A percentile compares a stretch with the other conserved stretches of the same genome.
phyloP scores from a whole-genome alignment of 768 basidiomycete species.

The Mycena chlorophos region DNA sequence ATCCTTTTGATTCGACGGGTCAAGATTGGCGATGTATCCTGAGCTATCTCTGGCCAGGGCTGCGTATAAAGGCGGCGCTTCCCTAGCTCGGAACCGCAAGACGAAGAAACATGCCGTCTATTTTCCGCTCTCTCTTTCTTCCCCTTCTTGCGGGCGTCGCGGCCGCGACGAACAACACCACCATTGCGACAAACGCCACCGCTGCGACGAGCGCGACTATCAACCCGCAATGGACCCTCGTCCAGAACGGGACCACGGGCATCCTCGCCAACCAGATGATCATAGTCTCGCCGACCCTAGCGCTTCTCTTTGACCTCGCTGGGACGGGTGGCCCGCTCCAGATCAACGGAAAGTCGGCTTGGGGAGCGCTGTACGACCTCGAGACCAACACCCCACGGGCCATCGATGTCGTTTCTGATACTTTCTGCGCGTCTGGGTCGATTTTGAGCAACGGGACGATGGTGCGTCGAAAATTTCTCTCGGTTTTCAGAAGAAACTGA shows the following conservation, averaged over 20 bases:
- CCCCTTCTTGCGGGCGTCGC: not conserved
- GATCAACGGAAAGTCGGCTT: constrained; percentile 32
- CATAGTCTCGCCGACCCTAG: constrained; percentile 28
- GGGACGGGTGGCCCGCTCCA: constrained; percentile 13
- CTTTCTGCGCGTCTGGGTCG: constrained; percentile 34
- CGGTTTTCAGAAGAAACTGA: not conserved
- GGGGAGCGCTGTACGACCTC: constrained; percentile 28
- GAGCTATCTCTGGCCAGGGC: not conserved
- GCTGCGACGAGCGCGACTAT: constrained; percentile 11
- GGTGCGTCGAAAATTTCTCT: constrained; percentile 18
- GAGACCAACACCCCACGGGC: constrained; percentile 23
- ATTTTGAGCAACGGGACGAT: constrained; percentile 35
- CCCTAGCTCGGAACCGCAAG: not conserved
- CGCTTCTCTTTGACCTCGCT: constrained; percentile 24
- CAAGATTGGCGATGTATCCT: too few species aligned
- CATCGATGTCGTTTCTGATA: constrained; percentile 30
- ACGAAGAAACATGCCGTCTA: not conserved
- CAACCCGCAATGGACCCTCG: constrained; percentile 29
- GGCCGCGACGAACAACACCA: not conserved
- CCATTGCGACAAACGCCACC: constrained; percentile 2
- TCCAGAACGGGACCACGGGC: constrained; percentile 28
- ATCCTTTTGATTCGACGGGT: too few species aligned
- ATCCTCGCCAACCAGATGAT: constrained; percentile 29
- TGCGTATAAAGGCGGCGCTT: not conserved
- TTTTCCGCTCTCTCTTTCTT: not conserved